Conservation (phyloP, 139 green algal genomes). For the Pleodorina starrii region DNA sequence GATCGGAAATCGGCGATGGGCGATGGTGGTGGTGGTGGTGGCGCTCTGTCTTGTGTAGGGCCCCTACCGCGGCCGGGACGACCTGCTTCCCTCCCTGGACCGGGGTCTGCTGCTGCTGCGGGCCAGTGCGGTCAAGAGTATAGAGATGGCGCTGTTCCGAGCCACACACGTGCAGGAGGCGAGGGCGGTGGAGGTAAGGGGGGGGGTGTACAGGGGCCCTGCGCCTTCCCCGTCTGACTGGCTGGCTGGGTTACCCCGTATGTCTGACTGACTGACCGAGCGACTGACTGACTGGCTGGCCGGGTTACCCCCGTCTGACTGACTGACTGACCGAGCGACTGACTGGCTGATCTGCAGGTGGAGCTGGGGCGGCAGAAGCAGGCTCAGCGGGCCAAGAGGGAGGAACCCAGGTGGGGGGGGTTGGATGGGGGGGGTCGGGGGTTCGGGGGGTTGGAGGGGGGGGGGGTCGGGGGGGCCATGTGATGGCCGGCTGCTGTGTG, state of each 20-base stretch:
- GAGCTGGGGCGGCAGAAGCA: constrained; percentile 7
- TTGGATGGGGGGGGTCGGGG: not conserved
- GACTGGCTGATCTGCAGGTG: too few species aligned
- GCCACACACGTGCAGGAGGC: constrained; percentile 11
- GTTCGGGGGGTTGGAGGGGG: not conserved
- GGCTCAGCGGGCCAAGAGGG: not conserved
- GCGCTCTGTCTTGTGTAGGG: too few species aligned
- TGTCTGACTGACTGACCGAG: too few species aligned
- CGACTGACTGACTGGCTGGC: too few species aligned
- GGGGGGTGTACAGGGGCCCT: too few species aligned
- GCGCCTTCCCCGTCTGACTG: too few species aligned
- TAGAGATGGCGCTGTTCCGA: not conserved
- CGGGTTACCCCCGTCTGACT: too few species aligned
- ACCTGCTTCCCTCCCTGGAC: constrained; percentile 11
- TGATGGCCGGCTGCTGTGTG: not conserved
- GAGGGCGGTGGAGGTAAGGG: constrained; percentile 2
- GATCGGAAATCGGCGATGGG: too few species aligned
- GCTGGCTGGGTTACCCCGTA: too few species aligned
- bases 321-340: too few species aligned
- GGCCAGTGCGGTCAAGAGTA: too few species aligned
- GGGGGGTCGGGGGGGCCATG: not conserved
- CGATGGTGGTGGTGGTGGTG: too few species aligned
- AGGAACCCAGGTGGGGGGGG: not conserved
- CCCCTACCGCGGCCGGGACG: constrained; percentile 15
- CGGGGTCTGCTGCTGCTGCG: constrained; percentile 23